Evolutionary conservation across 176 grass and related monocot genomes (phyloP).

Genomic region (Lolium perenne): DNA sequence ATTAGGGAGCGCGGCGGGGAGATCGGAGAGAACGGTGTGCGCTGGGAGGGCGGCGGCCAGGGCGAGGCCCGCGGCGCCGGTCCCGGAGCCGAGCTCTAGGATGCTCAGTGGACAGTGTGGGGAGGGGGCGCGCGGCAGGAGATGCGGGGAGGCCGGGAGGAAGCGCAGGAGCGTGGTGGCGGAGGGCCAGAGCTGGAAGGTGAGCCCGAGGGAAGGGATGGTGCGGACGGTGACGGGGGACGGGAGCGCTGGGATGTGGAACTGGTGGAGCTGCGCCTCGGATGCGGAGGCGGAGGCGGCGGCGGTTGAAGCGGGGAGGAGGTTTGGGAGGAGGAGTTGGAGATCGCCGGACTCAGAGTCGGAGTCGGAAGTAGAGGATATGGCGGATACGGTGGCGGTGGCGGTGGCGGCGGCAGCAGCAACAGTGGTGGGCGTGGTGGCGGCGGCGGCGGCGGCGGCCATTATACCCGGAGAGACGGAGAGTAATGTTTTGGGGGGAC

Average conservation of each 20-base stretch:
- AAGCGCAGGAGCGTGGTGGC: constrained; percentile 72
- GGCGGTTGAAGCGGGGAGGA: constrained; percentile 32
- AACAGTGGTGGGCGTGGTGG: neutral
- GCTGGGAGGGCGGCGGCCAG: constrained; percentile 66
- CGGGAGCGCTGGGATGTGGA: constrained; percentile 57
- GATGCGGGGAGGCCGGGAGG: constrained; percentile 51
- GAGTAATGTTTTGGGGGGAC: neutral
- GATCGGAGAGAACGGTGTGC: constrained; percentile 64
- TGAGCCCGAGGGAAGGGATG: constrained; percentile 75
- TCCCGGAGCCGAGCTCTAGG: constrained; percentile 90
- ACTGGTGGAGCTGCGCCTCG: constrained; percentile 47
- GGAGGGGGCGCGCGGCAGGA: constrained; percentile 42
- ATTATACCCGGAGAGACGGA: neutral
- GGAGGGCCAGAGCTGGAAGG: constrained; percentile 97
- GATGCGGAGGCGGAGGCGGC: constrained; percentile 11
- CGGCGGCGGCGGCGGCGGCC: constrained; percentile 5
- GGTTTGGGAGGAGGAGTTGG: constrained; percentile 48
- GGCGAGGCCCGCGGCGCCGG: constrained; percentile 65
- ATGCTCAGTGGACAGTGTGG: constrained; percentile 49
- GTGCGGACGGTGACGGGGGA: constrained; percentile 61
- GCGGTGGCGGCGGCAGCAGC: neutral
- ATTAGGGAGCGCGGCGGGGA: constrained; percentile 76
- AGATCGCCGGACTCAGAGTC: constrained; percentile 43
- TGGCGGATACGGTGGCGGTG: neutral
- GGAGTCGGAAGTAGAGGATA: constrained; percentile 30